phyloP scores from a whole-genome alignment of 768 basidiomycete genomes.

The Suillus weaverae region DNA sequence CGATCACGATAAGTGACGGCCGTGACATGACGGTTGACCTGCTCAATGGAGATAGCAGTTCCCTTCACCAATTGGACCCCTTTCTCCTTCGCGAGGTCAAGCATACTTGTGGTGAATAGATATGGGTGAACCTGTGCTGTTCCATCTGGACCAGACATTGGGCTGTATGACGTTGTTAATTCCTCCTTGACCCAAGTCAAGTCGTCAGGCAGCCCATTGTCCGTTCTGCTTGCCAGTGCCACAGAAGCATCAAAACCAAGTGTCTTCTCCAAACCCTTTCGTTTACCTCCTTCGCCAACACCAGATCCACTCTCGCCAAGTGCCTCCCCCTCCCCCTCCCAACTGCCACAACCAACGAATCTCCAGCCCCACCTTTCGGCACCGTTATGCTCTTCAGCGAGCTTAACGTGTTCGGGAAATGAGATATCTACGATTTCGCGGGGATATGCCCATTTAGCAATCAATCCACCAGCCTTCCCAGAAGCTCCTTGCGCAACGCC shows the following conservation, averaged over 20 bases:
- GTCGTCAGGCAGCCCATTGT: slow-evolving; percentile 48
- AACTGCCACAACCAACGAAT: slow-evolving; percentile 68
- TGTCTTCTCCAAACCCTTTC: slow-evolving; percentile 57
- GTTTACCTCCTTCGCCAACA: slow-evolving; percentile 31
- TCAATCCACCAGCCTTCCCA: slow-evolving; percentile 82
- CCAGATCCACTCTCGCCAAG: slow-evolving; percentile 19
- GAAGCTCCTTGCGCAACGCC: slow-evolving; percentile 78
- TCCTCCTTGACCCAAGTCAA: slow-evolving; percentile 53
- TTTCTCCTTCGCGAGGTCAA: slow-evolving; percentile 56
- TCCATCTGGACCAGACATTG: slow-evolving; percentile 49
- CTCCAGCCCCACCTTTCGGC: slow-evolving; percentile 81
- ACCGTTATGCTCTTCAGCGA: slow-evolving; percentile 72
- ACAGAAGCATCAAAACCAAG: slow-evolving; percentile 38
- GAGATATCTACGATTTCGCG: slow-evolving; percentile 69
- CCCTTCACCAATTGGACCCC: slow-evolving; percentile 53
- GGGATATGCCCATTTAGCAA: slow-evolving; percentile 85
- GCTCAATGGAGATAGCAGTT: slow-evolving; percentile 46
- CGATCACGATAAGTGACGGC: slow-evolving; percentile 44
- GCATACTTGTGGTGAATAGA: slow-evolving; percentile 71
- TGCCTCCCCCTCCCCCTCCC: slow-evolving; percentile 63
- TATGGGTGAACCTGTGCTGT: slow-evolving; percentile 82
- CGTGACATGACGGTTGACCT: slow-evolving; percentile 41
- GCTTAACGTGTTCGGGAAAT: slow-evolving; percentile 62
- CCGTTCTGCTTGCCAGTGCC: slow-evolving; percentile 16
- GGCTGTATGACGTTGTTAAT: slow-evolving; percentile 60